Evolutionary conservation across 352 stramenopile species (phyloP).

Genomic region (Peronospora farinosa): DNA sequence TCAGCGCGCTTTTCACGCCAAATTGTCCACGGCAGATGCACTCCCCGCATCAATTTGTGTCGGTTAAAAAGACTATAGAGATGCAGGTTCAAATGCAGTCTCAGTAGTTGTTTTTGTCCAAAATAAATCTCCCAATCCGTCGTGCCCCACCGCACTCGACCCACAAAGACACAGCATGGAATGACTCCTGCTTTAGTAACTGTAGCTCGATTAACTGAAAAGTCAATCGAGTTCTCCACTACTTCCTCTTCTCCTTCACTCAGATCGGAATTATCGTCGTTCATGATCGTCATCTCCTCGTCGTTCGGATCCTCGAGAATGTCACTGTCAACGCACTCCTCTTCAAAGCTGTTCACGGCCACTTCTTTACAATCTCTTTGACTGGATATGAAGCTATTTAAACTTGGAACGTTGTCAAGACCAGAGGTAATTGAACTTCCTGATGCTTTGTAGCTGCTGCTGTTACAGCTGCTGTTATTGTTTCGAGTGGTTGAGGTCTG

Average conservation of each 20-base stretch:
- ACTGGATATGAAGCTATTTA: conserved; percentile 23
- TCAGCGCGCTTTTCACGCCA: conserved; percentile 77
- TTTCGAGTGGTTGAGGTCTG: conserved; percentile 13
- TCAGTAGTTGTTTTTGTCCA: conserved; percentile 77
- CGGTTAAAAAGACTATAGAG: conserved; percentile 45
- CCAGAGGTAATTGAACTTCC: conserved; percentile 19
- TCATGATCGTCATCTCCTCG: conserved; percentile 65
- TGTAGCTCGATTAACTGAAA: conserved; percentile 64
- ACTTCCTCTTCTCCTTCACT: conserved; percentile 58
- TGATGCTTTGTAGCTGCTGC: conserved; percentile 6
- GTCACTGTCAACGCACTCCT: conserved; percentile 42
- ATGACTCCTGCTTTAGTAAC: conserved; percentile 64
- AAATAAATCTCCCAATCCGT: conserved; percentile 85
- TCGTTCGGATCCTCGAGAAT: conserved; percentile 42
- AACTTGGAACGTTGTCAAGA: conserved; percentile 17
- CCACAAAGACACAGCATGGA: conserved; percentile 79
- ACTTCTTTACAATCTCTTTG: conserved; percentile 11
- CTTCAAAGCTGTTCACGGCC: conserved; percentile 26
- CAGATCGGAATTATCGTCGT: conserved; percentile 46
- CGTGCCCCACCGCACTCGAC: conserved; percentile 65
- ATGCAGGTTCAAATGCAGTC: conserved; percentile 61
- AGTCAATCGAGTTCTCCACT: conserved; percentile 65
- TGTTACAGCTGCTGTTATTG: conserved; percentile 4
- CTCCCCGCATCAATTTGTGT: conserved; percentile 37
- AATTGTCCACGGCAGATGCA: conserved; percentile 70